Conservation (phyloP, 1,284 basidiomycete genomes). For the Cutaneotrichosporon sp. region DNA sequence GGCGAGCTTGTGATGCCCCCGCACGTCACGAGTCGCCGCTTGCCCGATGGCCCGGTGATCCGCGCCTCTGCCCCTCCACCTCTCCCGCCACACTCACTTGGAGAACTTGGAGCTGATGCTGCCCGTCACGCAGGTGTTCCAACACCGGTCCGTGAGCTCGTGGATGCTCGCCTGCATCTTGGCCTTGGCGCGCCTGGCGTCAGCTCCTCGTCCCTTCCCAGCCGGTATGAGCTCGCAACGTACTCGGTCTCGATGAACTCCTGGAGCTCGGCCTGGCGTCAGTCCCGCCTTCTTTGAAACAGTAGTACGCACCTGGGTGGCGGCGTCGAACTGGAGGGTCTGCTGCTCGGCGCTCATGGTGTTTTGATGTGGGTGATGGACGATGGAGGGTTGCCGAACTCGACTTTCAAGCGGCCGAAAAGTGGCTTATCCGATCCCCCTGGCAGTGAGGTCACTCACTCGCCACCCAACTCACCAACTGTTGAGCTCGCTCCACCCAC, state of each 20-base stretch:
- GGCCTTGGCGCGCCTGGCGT: slow-evolving; percentile 70
- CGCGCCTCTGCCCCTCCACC: background rate
- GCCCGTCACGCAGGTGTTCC: slow-evolving; percentile 90
- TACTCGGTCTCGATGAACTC: slow-evolving; percentile 77
- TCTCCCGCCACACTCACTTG: slow-evolving; percentile 49
- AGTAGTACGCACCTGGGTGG: slow-evolving; percentile 63
- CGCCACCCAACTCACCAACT: background rate
- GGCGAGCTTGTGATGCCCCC: too few species aligned
- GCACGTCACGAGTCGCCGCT: too few species aligned
- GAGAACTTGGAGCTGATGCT: slow-evolving; percentile 83
- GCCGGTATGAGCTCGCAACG: slow-evolving; percentile 16
- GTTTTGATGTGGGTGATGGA: background rate
- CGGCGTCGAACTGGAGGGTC: slow-evolving; percentile 65
- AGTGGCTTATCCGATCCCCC: slow-evolving; percentile 4
- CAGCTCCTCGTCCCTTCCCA: slow-evolving; percentile 3
- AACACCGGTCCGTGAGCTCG: slow-evolving; percentile 57
- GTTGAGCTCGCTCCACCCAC: background rate
- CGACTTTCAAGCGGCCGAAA: slow-evolving; percentile 2
- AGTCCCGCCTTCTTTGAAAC: background rate
- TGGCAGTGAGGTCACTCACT: background rate
- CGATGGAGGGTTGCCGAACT: background rate
- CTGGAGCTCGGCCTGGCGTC: slow-evolving; percentile 74
- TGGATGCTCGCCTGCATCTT: slow-evolving; percentile 65
- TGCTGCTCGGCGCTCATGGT: slow-evolving; percentile 13
- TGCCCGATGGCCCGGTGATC: too few species aligned